Conservation (phyloP, 306 rosid species). For the Prinsepia uniflora region DNA sequence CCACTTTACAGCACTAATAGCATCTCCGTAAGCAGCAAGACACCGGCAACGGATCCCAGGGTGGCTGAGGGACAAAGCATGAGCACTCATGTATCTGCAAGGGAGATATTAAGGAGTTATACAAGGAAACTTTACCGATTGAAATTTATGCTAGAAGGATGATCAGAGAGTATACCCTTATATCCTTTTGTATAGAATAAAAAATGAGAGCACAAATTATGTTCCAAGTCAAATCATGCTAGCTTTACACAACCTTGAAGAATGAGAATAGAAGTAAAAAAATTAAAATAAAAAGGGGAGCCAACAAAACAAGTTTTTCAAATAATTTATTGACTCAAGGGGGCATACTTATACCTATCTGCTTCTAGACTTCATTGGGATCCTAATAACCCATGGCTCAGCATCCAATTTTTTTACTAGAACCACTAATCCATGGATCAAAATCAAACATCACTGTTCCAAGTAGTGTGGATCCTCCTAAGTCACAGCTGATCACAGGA, state of each 20-base stretch:
- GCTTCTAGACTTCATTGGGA: background rate
- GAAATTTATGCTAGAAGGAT: background rate
- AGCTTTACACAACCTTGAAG: background rate
- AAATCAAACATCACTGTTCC: background rate
- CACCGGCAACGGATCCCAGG: conserved; percentile 98
- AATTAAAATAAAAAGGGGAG: background rate
- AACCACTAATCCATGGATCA: conserved; percentile 4
- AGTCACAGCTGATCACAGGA: too few species aligned
- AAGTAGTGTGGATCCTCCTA: too few species aligned
- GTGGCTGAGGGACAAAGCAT: conserved; percentile 90
- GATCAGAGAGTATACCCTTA: background rate
- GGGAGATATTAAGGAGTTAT: conserved; percentile 17
- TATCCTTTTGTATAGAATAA: background rate
- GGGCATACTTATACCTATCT: background rate
- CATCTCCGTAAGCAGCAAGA: conserved; percentile 99
- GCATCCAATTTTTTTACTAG: background rate
- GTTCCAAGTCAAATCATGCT: background rate
- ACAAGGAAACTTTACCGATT: background rate
- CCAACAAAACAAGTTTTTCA: background rate
- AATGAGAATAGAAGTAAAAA: background rate
- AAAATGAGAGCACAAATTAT: background rate
- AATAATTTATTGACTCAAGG: background rate
- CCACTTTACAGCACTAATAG: conserved; percentile 99
- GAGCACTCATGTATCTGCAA: conserved; percentile 93
- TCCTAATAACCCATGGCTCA: background rate